Evolutionary conservation across 148 eudicot species (phyloP).

Genomic region (Tetragonia tetragonoides): DNA sequence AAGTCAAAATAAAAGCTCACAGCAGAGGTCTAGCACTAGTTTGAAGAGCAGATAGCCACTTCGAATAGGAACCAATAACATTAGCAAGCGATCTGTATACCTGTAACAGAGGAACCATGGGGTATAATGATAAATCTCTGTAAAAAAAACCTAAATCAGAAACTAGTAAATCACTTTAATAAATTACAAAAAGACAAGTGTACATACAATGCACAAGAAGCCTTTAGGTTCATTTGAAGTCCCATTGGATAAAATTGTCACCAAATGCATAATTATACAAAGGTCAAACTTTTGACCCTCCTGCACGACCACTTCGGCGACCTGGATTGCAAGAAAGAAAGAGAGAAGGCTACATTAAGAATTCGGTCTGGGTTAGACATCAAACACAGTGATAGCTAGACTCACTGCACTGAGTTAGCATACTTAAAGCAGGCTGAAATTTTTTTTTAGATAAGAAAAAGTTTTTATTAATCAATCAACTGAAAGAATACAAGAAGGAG

Average conservation of each 20-base stretch:
- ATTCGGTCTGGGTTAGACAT: background rate
- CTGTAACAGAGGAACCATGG: conserved; percentile 35
- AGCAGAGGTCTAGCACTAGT: conserved; percentile 62
- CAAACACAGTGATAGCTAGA: background rate
- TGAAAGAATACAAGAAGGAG: too few relatives aligned
- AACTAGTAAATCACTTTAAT: background rate
- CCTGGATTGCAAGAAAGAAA: conserved; percentile 45
- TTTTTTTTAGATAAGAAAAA: too few relatives aligned
- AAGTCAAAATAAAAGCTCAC: conserved; percentile 48
- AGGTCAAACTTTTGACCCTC: conserved; percentile 65
- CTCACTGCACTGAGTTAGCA: background rate
- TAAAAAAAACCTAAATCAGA: conserved; percentile 5
- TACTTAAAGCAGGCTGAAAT: background rate
- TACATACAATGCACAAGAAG: conserved; percentile 81
- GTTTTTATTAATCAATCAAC: too few relatives aligned
- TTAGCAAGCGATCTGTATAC: conserved; percentile 92
- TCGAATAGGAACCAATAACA: conserved; percentile 89
- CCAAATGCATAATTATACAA: conserved; percentile 61
- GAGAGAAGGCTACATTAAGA: background rate
- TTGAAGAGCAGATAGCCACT: conserved; percentile 69
- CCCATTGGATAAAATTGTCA: conserved; percentile 57
- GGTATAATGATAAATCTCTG: conserved; percentile 1
- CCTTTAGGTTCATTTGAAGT: conserved; percentile 58
- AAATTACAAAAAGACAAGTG: background rate
- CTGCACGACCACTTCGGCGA: conserved; percentile 74